These are phyloP conservation scores for Chrysanthemum makinoi DNA, from an alignment of 129 eudicot genomes.

Conservation along the genomic window DNA sequence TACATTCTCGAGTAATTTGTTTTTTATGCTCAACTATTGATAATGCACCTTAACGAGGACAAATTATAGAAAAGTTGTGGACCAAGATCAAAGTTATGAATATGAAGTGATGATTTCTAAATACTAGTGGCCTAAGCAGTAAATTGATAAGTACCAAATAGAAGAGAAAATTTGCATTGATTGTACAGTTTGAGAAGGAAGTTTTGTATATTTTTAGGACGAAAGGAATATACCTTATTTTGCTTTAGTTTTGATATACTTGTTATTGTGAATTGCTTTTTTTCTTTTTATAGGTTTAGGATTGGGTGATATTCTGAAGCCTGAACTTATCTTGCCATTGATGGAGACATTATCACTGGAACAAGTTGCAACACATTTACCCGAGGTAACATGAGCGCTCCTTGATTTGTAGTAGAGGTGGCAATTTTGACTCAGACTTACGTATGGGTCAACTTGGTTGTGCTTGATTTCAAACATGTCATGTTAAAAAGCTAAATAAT, in stretches of 20 bases:
- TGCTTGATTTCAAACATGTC: too few relatives aligned
- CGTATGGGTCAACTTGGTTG: too few relatives aligned
- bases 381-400: constrained; percentile 62
- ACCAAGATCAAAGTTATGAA: neutral
- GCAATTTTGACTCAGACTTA: too few relatives aligned
- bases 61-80: neutral
- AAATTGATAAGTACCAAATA: neutral
- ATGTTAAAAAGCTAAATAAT: neutral
- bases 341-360: constrained; percentile 64
- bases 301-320: constrained; percentile 87
- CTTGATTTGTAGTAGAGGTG: neutral
- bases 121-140: neutral
- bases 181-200: neutral
- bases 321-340: constrained; percentile 75
- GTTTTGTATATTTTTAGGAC: neutral
- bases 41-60: neutral
- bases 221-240: neutral
- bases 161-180: constrained; percentile 9
- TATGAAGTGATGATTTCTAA: neutral
- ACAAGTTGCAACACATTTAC: constrained; percentile 70
- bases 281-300: constrained; percentile 58
- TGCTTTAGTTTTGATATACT: neutral
- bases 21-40: too few relatives aligned
- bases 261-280: neutral
- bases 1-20: too few relatives aligned